Percentiles rank a stretch among this genome's conserved stretches.
Conservation (phyloP, 805 yeast species). For the Kuraishia capsulata region DNA sequence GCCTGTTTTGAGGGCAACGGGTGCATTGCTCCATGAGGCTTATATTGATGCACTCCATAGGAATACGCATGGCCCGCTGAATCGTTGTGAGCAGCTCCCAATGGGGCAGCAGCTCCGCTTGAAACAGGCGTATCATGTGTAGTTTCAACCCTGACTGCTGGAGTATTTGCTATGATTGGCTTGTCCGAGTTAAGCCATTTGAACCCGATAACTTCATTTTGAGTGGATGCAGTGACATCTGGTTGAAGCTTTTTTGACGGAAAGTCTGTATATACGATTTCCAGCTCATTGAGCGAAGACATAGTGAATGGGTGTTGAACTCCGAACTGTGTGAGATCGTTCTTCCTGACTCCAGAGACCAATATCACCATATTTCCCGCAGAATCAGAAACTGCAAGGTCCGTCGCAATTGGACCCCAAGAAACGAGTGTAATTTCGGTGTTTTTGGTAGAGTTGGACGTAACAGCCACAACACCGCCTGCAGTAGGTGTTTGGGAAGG, state of each 20-base stretch:
- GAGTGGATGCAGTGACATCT: slow-evolving; percentile 7
- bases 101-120: slow-evolving; percentile 24
- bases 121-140: slow-evolving; percentile 11
- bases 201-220: slow-evolving; percentile 33
- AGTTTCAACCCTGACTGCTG: slow-evolving; percentile 33
- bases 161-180: slow-evolving; percentile 48
- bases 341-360: slow-evolving; percentile 38
- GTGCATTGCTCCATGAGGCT: slow-evolving; percentile 55
- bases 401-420: slow-evolving; percentile 78
- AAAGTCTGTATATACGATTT: slow-evolving; percentile 27
- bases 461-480: neutral
- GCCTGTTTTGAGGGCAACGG: slow-evolving; percentile 65
- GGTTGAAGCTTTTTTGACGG: slow-evolving; percentile 24
- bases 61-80: slow-evolving; percentile 26
- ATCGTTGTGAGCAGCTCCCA: slow-evolving; percentile 25
- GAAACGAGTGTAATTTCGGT: slow-evolving; percentile 33
- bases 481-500: neutral
- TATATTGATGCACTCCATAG: slow-evolving; percentile 53
- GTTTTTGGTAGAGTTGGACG: too few relatives aligned
- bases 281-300: slow-evolving; percentile 26
- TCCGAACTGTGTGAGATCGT: slow-evolving; percentile 25
- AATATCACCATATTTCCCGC: slow-evolving; percentile 56
- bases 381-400: slow-evolving; percentile 70
- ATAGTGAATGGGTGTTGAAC: slow-evolving; percentile 9
- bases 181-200: slow-evolving; percentile 75